Base-by-base conservation (phyloP, 129 eudicot genomes). In the Ambrosia artemisiifolia region DNA sequence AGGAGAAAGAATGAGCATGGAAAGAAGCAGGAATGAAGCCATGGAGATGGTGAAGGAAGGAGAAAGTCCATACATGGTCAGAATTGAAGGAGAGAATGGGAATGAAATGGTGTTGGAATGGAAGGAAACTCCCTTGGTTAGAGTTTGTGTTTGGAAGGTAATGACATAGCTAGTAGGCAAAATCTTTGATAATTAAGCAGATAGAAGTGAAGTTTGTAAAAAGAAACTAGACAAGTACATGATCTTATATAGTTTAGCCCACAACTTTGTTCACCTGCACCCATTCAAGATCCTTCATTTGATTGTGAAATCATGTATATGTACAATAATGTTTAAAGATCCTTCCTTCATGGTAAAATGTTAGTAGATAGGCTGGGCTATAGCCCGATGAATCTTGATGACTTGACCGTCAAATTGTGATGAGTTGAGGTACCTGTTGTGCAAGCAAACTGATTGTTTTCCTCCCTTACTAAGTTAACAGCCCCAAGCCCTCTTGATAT, bases 51-150 rank as follows among this genome's bases (percentile, higher is more conserved):
- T 83, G 56, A 81, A 69, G 54, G 90, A 79, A 79, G 80, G 87
- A n/a, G 82, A 81, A 54, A 81, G 83, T 76, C 74, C 61, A 34
- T 88, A 83, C 63, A 71, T 30, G 35, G 85, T 85, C 48, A 74
- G 80, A 42, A 46, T 85, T 46, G 82, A 75, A 69, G 88, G 91
- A 14, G 72, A 69, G n/a, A 17, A 47, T 59, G 69, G 65, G 66
- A 83, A 88, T 83, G 85, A 88, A 69, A 71, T 83, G 84, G 86
- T 83, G 40, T 30, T 88, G 76, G 77, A 80, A 74, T 88, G 95
- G 88, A 85, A 77, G 46, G 87, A 78, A 16, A 70, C 17, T 64
- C 70, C 81, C 17, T 47, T 84, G 69, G 86, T 84, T 46, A 85
- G 75, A 57, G 75, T 88, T 33, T 88, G 67, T 38, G 61, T 67